Conservation (phyloP, 2,329 filamentous ascomycete species). For the Epichloe bromicola region DNA sequence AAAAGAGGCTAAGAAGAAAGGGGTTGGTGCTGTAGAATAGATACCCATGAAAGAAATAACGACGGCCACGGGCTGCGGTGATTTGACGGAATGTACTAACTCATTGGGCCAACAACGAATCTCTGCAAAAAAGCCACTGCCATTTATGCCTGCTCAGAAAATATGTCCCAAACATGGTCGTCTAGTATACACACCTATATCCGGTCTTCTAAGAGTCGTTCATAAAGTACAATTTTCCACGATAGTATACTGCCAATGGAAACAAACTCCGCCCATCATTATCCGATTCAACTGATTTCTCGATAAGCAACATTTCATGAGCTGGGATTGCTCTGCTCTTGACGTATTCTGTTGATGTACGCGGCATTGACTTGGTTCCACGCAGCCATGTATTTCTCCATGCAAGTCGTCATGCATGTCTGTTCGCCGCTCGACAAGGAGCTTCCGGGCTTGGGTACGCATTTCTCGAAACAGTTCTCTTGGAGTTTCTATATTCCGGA, state of each 20-base stretch:
- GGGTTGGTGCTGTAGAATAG: constrained; percentile 16
- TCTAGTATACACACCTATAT: background rate
- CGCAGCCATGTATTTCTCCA: constrained; percentile 73
- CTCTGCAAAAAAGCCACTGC: background rate
- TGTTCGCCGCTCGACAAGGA: constrained; percentile 55
- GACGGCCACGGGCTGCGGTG: background rate
- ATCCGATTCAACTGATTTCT: background rate
- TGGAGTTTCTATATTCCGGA: constrained; percentile 53
- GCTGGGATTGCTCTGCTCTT: constrained; percentile 31
- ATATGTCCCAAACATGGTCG: background rate
- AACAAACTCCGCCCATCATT: background rate
- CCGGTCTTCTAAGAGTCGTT: too few species aligned
- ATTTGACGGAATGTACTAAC: background rate
- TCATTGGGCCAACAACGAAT: background rate
- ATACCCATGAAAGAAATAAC: background rate
- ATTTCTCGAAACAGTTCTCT: constrained; percentile 69
- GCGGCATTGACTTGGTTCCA: constrained; percentile 64
- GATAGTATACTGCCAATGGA: background rate
- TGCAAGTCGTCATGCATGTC: constrained; percentile 60
- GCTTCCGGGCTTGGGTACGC: constrained; percentile 55
- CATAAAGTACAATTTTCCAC: background rate
- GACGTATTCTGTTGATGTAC: constrained; percentile 52
- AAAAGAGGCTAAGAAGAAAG: constrained; percentile 51
- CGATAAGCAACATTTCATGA: background rate
- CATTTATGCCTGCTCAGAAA: background rate